These are phyloP conservation scores for Exophiala bonariae DNA, from an alignment of 2,329 filamentous ascomycete genomes.

Conservation along the genomic window DNA sequence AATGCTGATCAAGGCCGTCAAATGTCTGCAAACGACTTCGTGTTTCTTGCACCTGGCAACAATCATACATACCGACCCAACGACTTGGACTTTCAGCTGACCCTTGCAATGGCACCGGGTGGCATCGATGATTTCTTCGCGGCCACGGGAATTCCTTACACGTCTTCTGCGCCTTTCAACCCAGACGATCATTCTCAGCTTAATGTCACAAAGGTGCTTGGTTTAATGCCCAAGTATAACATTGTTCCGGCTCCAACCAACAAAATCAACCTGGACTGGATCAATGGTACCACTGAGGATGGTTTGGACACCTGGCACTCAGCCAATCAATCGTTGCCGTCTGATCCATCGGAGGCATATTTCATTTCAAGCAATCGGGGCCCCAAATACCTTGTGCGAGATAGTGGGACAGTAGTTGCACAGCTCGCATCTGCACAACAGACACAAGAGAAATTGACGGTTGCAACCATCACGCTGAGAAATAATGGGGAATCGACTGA, in stretches of 20 bases:
- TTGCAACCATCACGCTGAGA: conserved; percentile 21
- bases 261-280: conserved; percentile 22
- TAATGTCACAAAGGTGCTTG: conserved; percentile 22
- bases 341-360: conserved; percentile 14
- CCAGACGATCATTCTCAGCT: conserved; percentile 16
- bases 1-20: conserved; percentile 21
- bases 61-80: conserved; percentile 25
- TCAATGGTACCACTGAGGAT: conserved; percentile 20
- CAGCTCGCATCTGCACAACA: conserved; percentile 19
- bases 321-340: conserved; percentile 16
- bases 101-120: conserved; percentile 17
- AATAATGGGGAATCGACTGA: conserved; percentile 2
- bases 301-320: conserved; percentile 22
- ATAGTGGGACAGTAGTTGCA: conserved; percentile 11
- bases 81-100: conserved; percentile 21
- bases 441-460: conserved; percentile 15
- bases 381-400: conserved; percentile 21
- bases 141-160: conserved; percentile 14
- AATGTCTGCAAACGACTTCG: conserved; percentile 21
- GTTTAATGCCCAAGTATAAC: conserved; percentile 19
- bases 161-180: conserved; percentile 16
- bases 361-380: conserved; percentile 25
- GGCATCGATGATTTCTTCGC: conserved; percentile 22
- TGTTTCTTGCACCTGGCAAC: conserved; percentile 21
- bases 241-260: conserved; percentile 19